Conservation (phyloP, 306 rosid species). For the Sesbania bispinosa region DNA sequence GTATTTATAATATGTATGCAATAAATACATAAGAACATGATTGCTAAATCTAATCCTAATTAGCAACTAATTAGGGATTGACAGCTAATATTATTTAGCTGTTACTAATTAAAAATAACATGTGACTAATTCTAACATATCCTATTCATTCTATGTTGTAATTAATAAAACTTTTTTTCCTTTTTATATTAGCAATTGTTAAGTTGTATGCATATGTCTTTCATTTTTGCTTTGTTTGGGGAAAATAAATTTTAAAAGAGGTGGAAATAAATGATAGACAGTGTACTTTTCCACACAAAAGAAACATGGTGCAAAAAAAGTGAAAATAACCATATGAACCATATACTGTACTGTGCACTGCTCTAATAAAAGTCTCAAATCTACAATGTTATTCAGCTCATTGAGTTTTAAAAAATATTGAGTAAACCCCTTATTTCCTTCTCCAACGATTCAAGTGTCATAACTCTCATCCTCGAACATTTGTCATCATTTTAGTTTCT, state of each 20-base stretch:
- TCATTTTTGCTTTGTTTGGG: not conserved
- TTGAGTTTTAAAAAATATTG: not conserved
- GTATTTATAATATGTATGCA: no score
- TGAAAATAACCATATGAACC: not conserved
- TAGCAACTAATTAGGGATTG: no score
- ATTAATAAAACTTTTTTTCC: not conserved
- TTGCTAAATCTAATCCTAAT: no score
- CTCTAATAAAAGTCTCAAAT: not conserved
- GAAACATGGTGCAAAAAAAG: conserved; percentile 13
- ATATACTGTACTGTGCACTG: not conserved
- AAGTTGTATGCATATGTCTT: not conserved
- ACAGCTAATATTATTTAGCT: no score
- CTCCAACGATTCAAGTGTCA: not conserved
- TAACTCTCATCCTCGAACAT: not conserved
- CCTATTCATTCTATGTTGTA: not conserved
- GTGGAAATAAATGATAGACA: not conserved
- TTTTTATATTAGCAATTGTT: conserved; percentile 3
- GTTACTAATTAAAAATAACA: no score
- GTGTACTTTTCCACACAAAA: not conserved
- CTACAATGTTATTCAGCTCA: conserved; percentile 3
- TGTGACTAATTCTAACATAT: no score
- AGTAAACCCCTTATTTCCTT: not conserved
- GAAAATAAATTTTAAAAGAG: not conserved
- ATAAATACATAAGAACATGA: no score
- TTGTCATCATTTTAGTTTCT: conserved; percentile 1